These are phyloP conservation scores for Phytophthora parvispora DNA, from an alignment of 352 stramenopile species.

Conservation along the genomic window DNA sequence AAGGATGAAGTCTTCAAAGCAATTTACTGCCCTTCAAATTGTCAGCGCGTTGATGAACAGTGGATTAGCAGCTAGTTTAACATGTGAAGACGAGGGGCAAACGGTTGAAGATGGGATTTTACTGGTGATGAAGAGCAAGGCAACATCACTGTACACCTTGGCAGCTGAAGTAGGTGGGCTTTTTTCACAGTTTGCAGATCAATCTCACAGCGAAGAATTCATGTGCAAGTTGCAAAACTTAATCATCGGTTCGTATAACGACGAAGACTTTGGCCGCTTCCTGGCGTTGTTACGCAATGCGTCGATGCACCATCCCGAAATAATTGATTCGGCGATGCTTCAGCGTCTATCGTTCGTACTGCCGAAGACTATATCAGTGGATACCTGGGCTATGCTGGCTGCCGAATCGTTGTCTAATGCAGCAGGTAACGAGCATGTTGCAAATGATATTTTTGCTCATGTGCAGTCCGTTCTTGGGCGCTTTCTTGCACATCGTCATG, in stretches of 20 bases:
- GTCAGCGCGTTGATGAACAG: slow-evolving; percentile 67
- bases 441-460: slow-evolving; percentile 58
- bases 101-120: slow-evolving; percentile 67
- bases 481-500: slow-evolving; percentile 65
- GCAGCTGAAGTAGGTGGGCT: slow-evolving; percentile 77
- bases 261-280: slow-evolving; percentile 78
- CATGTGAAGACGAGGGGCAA: slow-evolving; percentile 19
- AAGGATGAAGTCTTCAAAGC: slow-evolving; percentile 51
- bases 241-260: slow-evolving; percentile 60
- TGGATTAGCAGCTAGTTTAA: slow-evolving; percentile 35
- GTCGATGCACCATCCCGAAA: slow-evolving; percentile 59
- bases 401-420: slow-evolving; percentile 57
- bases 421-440: slow-evolving; percentile 46
- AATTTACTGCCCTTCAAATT: slow-evolving; percentile 66
- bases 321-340: slow-evolving; percentile 80
- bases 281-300: slow-evolving; percentile 70
- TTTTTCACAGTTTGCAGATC: slow-evolving; percentile 33
- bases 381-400: slow-evolving; percentile 67
- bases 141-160: slow-evolving; percentile 59
- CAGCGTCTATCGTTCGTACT: slow-evolving; percentile 77
- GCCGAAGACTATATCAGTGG: slow-evolving; percentile 61
- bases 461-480: slow-evolving; percentile 54
- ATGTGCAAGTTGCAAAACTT: slow-evolving; percentile 48
- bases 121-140: slow-evolving; percentile 56
- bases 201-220: slow-evolving; percentile 28